Base-by-base conservation (phyloP, 73 alveolate species). In the Tetrahymena borealis region DNA sequence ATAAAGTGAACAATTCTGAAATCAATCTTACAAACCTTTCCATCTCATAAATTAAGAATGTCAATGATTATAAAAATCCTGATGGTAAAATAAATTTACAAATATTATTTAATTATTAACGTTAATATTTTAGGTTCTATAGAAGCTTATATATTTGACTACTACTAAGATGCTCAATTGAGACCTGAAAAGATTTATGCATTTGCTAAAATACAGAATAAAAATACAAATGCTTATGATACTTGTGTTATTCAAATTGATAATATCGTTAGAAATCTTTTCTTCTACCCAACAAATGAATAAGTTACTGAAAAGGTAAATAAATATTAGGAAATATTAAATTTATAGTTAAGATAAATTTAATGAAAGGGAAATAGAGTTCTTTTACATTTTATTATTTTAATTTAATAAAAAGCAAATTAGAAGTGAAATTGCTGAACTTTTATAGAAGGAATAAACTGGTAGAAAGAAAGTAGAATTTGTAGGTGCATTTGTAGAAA, bases 401-500 rank as follows among this genome's bases (percentile, higher is more conserved):
- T n/a, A n/a, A n/a, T n/a, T n/a, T n/a, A n/a, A n/a, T n/a, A 20
- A 15, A 15, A 60, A 60, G 85, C 35, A 60, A 60, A 60, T 60
- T 60, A 60, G 28, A 60, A 60, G 31, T 60, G 85, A 60, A 60
- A 60, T 60, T 60, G 33, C 85, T 32, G 42, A 79, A 4, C 60
- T 20, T 20, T 10, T 93, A 18, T 39, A 79, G 95, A 42, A 32
- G 38, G 78, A 90, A n/a, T 6, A 32, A 7, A 38, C 91, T 11
- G 92, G 91, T 31, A 38, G 90, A 36, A 79, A 79, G 40, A 38
- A 9, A 31, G 78, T 33, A 85, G 93, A 98, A 85, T 98, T 96
- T 96, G 92, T 92, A 91, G 92, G 96, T 90, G 96, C 97, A 91
- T 94, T 93, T 39, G 97, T 94, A 11, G 96, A 94, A 24, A 96